phyloP scores from a whole-genome alignment of 306 rosid genomes.

The Cicer arietinum region DNA sequence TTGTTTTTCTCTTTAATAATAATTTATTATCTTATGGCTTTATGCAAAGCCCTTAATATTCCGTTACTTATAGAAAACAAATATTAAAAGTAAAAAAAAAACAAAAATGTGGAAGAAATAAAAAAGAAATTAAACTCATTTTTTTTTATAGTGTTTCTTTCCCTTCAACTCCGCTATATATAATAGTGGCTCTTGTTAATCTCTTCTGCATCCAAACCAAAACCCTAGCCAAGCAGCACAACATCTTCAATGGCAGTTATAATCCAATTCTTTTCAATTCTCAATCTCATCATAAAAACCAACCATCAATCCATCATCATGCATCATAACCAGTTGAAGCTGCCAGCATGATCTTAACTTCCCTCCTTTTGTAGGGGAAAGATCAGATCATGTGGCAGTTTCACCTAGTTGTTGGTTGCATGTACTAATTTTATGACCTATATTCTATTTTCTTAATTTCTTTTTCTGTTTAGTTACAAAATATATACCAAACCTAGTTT shows the following conservation, averaged over 20 bases:
- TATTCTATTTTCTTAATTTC: slow-evolving; percentile 1
- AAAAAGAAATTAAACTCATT: not conserved
- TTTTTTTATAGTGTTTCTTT: slow-evolving; percentile 8
- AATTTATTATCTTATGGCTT: slow-evolving; percentile 32
- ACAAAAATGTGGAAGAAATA: not conserved
- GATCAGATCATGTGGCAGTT: slow-evolving; percentile 99
- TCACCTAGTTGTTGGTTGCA: slow-evolving; percentile 84
- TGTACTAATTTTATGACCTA: slow-evolving; percentile 44
- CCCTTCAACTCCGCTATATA: slow-evolving; percentile 52
- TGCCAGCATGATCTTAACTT: slow-evolving; percentile 99
- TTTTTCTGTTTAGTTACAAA: not conserved
- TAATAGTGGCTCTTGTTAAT: slow-evolving; percentile 52
- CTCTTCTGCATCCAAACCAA: slow-evolving; percentile 54
- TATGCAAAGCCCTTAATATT: slow-evolving; percentile 43
- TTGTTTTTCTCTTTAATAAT: slow-evolving; percentile 44
- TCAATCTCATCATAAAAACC: not conserved
- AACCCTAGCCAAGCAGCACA: slow-evolving; percentile 72
- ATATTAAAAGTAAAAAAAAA: slow-evolving; percentile 38
- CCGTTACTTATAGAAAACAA: slow-evolving; percentile 48
- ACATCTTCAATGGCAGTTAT: slow-evolving; percentile 4
- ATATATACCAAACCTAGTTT: too few species aligned
- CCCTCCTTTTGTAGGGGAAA: slow-evolving; percentile 59
- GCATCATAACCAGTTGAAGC: slow-evolving; percentile 88
- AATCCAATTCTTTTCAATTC: slow-evolving; percentile 8
- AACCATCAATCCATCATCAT: slow-evolving; percentile 8